Conservation (phyloP, 2,329 filamentous ascomycete genomes). For the Cryphonectria parasitica region DNA sequence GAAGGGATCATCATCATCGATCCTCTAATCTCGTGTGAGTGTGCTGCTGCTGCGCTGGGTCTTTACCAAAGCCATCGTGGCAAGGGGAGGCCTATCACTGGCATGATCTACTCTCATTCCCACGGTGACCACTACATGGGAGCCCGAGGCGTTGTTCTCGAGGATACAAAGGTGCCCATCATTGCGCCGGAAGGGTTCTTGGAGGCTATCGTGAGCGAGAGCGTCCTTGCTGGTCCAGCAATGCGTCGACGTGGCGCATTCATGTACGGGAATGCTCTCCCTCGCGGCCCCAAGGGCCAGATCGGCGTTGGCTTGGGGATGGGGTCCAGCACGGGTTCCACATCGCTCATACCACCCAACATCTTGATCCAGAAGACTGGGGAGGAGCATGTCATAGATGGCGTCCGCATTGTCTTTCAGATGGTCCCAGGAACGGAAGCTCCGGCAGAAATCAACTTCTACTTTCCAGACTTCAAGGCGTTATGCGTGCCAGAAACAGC, state of each 20-base stretch:
- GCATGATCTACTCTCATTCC: constrained; percentile 46
- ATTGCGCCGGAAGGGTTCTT: constrained; percentile 46
- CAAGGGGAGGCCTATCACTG: constrained; percentile 35
- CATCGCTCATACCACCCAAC: constrained; percentile 42
- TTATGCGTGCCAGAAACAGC: constrained; percentile 45
- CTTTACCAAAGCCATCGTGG: constrained; percentile 40
- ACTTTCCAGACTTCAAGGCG: constrained; percentile 43
- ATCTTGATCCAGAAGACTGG: constrained; percentile 39
- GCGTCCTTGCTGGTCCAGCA: constrained; percentile 42
- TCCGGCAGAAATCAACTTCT: constrained; percentile 47
- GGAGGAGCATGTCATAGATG: constrained; percentile 39
- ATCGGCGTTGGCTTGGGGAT: constrained; percentile 45
- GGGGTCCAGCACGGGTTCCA: constrained; percentile 38
- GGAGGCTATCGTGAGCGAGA: constrained; percentile 44
- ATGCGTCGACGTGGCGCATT: constrained; percentile 44
- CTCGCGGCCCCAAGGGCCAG: constrained; percentile 37
- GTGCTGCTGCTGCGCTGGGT: constrained; percentile 38
- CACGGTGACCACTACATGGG: constrained; percentile 46
- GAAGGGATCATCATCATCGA: constrained; percentile 45
- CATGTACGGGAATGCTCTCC: constrained; percentile 45
- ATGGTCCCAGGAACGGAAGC: constrained; percentile 47
- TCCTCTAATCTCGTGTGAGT: constrained; percentile 42
- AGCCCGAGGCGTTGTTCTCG: constrained; percentile 30
- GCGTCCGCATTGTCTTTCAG: constrained; percentile 45
- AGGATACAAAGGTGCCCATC: constrained; percentile 32